phyloP scores from a whole-genome alignment of 2,329 filamentous ascomycete species.

The Aspergillus pseudoviridinutans region DNA sequence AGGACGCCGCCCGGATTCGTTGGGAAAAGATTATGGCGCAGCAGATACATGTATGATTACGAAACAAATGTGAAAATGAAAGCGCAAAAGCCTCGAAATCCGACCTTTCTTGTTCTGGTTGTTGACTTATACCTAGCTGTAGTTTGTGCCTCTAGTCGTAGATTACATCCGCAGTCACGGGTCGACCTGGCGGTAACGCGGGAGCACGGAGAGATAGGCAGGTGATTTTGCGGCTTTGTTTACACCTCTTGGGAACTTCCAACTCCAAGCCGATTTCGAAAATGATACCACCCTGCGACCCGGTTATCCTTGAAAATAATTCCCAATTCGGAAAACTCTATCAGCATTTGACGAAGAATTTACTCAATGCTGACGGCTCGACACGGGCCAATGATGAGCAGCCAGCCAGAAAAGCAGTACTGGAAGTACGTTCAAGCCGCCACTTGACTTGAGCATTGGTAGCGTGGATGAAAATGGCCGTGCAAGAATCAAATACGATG shows the following conservation, averaged over 20 bases:
- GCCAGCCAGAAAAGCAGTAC: conserved; percentile 25
- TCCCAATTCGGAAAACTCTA: conserved; percentile 42
- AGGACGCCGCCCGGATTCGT: not conserved
- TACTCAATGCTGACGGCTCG: conserved; percentile 41
- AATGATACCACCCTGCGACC: conserved; percentile 44
- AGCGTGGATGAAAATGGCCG: not conserved
- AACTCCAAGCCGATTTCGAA: not conserved
- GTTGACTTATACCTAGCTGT: not conserved
- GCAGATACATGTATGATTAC: conserved; percentile 34
- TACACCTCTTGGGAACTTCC: not conserved
- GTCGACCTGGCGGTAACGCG: not conserved
- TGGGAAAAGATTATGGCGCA: not conserved
- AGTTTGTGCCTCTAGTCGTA: not conserved
- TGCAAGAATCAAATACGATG: not conserved
- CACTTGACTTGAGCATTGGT: not conserved
- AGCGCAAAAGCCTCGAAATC: conserved; percentile 21
- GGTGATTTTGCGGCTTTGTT: not conserved
- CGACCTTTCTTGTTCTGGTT: not conserved
- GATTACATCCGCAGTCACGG: not conserved
- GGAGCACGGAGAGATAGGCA: not conserved
- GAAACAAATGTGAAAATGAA: conserved; percentile 36
- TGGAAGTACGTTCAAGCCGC: conserved; percentile 27
- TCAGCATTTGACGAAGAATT: conserved; percentile 33
- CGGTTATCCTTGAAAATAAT: conserved; percentile 36
- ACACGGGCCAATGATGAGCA: conserved; percentile 29